Evolutionary conservation across 768 basidiomycete species (phyloP).

Genomic region (Naganishia vaughanmartiniae): DNA sequence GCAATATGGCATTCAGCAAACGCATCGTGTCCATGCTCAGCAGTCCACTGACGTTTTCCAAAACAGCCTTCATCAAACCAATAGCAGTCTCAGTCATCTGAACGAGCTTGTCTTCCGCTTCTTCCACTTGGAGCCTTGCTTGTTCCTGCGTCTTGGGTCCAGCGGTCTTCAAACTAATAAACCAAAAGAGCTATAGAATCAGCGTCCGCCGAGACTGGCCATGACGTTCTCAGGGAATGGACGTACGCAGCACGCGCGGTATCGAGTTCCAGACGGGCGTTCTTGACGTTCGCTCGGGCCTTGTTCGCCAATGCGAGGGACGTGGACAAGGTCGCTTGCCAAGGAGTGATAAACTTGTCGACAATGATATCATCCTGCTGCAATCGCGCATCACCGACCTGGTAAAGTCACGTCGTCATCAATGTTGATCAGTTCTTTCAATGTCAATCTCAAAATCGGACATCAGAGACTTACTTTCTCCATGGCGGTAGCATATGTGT

Average conservation of each 20-base stretch:
- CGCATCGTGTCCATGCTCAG: background rate
- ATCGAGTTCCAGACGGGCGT: slow-evolving; percentile 75
- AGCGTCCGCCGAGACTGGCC: slow-evolving; percentile 9
- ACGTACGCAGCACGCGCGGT: slow-evolving; percentile 59
- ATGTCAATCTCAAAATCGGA: background rate
- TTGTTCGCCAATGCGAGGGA: slow-evolving; percentile 87
- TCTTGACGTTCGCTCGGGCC: slow-evolving; percentile 59
- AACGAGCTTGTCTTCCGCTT: slow-evolving; percentile 77
- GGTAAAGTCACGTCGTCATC: background rate
- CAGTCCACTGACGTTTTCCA: slow-evolving; percentile 80
- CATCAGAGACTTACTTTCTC: slow-evolving; percentile 59
- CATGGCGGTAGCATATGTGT: slow-evolving; percentile 75
- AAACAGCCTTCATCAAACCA: slow-evolving; percentile 93
- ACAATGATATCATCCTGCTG: slow-evolving; percentile 74
- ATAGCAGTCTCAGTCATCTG: slow-evolving; percentile 98
- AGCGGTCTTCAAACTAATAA: slow-evolving; percentile 75
- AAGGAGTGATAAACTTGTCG: slow-evolving; percentile 50
- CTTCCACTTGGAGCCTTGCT: slow-evolving; percentile 69
- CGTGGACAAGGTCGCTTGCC: slow-evolving; percentile 74
- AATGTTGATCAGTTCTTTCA: background rate
- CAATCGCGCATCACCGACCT: slow-evolving; percentile 70
- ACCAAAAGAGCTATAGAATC: background rate
- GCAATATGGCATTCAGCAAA: no score
- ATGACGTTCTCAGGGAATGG: no score
- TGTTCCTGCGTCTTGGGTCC: slow-evolving; percentile 79